phyloP scores from a whole-genome alignment of 805 yeast genomes.

The Candida orba region DNA sequence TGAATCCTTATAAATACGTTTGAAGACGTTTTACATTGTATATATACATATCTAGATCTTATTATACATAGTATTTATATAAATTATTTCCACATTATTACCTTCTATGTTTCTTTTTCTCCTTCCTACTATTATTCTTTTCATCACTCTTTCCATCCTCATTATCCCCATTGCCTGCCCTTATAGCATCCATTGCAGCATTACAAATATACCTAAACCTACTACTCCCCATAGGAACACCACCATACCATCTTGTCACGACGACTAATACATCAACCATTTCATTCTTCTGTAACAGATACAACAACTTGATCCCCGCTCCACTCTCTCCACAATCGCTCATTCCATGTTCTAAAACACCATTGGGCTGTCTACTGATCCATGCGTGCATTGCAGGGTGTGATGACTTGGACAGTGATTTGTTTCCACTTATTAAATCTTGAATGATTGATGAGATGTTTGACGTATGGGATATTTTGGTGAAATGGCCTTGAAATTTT shows the following conservation, averaged over 20 bases:
- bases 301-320: slow-evolving; percentile 55
- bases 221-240: slow-evolving; percentile 62
- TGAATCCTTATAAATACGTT: slow-evolving; percentile 87
- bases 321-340: slow-evolving; percentile 72
- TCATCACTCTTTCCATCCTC: neutral
- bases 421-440: slow-evolving; percentile 37
- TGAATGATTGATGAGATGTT: neutral
- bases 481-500: slow-evolving; percentile 58
- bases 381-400: slow-evolving; percentile 76
- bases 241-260: slow-evolving; percentile 81
- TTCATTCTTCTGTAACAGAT: slow-evolving; percentile 42
- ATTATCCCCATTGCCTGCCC: neutral
- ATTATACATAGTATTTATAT: neutral
- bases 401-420: slow-evolving; percentile 46
- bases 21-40: neutral
- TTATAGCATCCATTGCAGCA: slow-evolving; percentile 43
- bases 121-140: neutral
- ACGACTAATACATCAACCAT: slow-evolving; percentile 52
- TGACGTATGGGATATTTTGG: slow-evolving; percentile 24
- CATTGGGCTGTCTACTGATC: slow-evolving; percentile 38
- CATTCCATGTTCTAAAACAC: slow-evolving; percentile 43
- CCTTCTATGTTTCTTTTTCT: neutral
- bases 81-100: too few species aligned
- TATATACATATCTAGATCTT: too few species aligned
- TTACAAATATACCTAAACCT: slow-evolving; percentile 62